Base-by-base conservation (phyloP, 805 yeast species). In the Suhomyces xylopsoci region DNA sequence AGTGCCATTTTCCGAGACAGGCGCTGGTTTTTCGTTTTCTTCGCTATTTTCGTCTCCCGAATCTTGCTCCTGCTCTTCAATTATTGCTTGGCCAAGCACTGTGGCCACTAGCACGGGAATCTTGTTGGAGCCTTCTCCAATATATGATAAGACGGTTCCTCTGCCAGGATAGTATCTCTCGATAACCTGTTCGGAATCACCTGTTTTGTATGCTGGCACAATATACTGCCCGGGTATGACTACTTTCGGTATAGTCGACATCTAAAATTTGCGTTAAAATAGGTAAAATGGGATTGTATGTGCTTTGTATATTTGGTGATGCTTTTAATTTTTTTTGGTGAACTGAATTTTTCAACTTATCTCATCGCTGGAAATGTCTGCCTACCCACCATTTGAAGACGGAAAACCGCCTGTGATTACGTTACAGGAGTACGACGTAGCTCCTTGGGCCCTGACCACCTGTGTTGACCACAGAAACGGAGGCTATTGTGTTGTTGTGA, bases 191-290 rank as follows among this genome's bases (percentile, higher is more conserved):
- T 60, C 56, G 3, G 61, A 63, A 15, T 56, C 58, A 12, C 55
- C 63, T 15, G 60, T 50, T 47, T 77, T 76, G 59, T 72, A 77
- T 6, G 77, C 71, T 1, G 94, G 92, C 17, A 84, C 79, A 22
- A 90, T 74, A 42, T 85, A 80, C 60, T 90, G 96, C 0, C 97
- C 97, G 1, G 97, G 97, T 20, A 66, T 56, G 25, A 63, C 69
- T 20, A 52, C 32, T 30, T 48, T 58, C 42, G 42, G 42, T 38
- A 38, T 38, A 9, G n/a, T 15, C 54, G 50, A 40, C 49, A 36
- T 30, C 32, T 24, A n/a, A n/a, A n/a, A n/a, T n/a, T n/a, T n/a
- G n/a, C n/a, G n/a, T n/a, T n/a, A n/a, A n/a, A n/a, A n/a, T n/a
- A n/a, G n/a, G n/a, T n/a, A n/a, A n/a, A n/a, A n/a, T n/a, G n/a